Conservation (phyloP, 169 alveolate genomes). For the Cryptosporidium canis region DNA sequence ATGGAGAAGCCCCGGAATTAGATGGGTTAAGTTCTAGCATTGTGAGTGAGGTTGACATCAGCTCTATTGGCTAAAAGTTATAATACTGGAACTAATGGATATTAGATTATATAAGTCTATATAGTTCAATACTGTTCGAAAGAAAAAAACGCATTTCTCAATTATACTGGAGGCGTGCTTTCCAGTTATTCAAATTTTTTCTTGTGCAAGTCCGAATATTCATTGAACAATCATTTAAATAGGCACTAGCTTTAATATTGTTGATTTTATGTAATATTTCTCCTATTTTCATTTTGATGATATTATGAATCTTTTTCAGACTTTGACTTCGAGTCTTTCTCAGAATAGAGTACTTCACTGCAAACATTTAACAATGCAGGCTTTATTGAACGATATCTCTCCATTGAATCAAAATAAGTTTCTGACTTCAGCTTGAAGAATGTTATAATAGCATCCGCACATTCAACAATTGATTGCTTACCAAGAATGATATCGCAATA, state of each 20-base stretch:
- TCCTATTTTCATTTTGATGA: background rate
- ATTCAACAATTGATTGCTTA: constrained; percentile 56
- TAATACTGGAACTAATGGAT: background rate
- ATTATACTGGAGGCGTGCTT: background rate
- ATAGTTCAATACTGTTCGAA: background rate
- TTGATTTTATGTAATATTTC: background rate
- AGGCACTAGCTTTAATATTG: background rate
- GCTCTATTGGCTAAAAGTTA: background rate
- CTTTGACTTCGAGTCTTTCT: background rate
- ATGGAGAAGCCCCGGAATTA: background rate
- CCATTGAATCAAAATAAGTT: constrained; percentile 17
- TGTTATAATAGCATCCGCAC: constrained; percentile 46
- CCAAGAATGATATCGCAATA: constrained; percentile 59
- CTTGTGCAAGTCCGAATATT: background rate
- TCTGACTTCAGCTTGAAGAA: constrained; percentile 44
- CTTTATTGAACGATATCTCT: constrained; percentile 16
- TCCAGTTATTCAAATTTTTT: background rate
- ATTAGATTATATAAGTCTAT: background rate
- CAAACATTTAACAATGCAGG: constrained; percentile 30
- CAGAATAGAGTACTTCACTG: constrained; percentile 5
- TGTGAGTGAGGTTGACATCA: constrained; percentile 9
- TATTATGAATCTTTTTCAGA: background rate
- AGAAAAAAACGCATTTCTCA: background rate
- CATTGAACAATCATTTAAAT: background rate
- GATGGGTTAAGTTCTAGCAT: constrained; percentile 54